Base-by-base conservation (phyloP, 345 rosid genomes). In the Eutrema japonicum region DNA sequence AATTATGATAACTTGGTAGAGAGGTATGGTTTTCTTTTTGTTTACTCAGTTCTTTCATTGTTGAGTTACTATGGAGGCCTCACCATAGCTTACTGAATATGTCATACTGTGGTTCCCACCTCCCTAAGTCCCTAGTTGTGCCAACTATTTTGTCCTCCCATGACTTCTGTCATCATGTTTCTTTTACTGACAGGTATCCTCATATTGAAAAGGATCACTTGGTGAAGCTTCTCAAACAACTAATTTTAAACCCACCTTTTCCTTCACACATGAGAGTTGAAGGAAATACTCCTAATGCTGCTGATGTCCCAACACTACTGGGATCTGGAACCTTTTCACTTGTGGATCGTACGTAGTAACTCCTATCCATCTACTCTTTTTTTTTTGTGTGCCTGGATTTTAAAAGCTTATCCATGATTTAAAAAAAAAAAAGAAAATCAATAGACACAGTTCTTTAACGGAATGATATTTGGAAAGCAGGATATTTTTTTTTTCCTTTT, bases 271-370 rank as follows among this genome's bases (percentile, higher is more conserved):
- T 80, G 77, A 81, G 76, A 74, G 65, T 76, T 79, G 87, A 79
- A 72, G 79, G 74, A 78, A 79, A 80, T 72, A 52, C 81, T 67
- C 93, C 80, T 66, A 87, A 75, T 80, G 99, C 99, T 59, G 90
- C 89, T 82, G 86, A 85, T 70, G 99, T 89, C 79, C 98, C 98
- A 64, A 92, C 99, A 29, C 83, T 95, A 67, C 54, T 95, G 81
- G 99, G 99, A 78, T 77, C 79, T 59, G 94, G 94, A 69, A 81
- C 92, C 64, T 95, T 90, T 85, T 92, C 99, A 33, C 96, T 95
- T 80, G 79, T 95, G 82, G 77, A 92, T 80, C 41, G 96, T 89
- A 85, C 37, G 92, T 82, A 64, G 51, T 58, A 56, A 69, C 62
- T 69, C 68, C 32, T 50, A 45, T 50, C 47, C 27, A 52, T 74